Percentiles rank a stretch among this genome's conserved stretches.
Evolutionary conservation across 2,329 filamentous ascomycete genomes (phyloP).

Genomic region (Westerdykella aurantiaca): DNA sequence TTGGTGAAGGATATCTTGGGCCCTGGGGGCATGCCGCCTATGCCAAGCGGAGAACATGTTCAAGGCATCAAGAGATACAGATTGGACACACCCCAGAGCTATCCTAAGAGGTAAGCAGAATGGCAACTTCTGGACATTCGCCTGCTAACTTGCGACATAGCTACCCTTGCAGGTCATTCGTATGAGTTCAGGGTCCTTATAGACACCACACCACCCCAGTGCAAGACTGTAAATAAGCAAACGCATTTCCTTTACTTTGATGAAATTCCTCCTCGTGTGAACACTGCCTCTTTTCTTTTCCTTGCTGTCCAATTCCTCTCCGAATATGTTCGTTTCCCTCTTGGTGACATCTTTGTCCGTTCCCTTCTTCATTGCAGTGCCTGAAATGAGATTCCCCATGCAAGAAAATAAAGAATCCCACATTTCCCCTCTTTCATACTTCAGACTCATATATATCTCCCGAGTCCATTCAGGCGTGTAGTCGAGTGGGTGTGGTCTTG

Average conservation of each 20-base stretch:
- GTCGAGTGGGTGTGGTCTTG: conserved; percentile 15
- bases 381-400: too few species aligned
- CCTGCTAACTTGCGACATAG: conserved; percentile 16
- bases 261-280: conserved; percentile 7
- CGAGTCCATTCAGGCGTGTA: neutral
- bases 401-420: too few species aligned
- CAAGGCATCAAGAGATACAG: conserved; percentile 61
- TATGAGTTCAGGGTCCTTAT: conserved; percentile 11
- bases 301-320: neutral
- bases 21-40: conserved; percentile 75
- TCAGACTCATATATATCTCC: neutral
- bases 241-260: conserved; percentile 5
- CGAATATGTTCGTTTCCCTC: neutral
- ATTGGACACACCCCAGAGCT: conserved; percentile 62
- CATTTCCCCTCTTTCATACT: too few species aligned
- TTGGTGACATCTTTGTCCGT: neutral
- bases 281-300: neutral
- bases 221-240: conserved; percentile 25
- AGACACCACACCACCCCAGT: too few species aligned
- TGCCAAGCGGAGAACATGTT: conserved; percentile 64
- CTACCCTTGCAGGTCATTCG: conserved; percentile 45
- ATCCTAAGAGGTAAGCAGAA: conserved; percentile 33
- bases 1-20: conserved; percentile 58
- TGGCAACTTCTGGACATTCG: neutral
- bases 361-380: neutral